These are phyloP conservation scores for Pseudogymnoascus sp. DNA, from an alignment of 2,329 filamentous ascomycete genomes.

Conservation along the genomic window DNA sequence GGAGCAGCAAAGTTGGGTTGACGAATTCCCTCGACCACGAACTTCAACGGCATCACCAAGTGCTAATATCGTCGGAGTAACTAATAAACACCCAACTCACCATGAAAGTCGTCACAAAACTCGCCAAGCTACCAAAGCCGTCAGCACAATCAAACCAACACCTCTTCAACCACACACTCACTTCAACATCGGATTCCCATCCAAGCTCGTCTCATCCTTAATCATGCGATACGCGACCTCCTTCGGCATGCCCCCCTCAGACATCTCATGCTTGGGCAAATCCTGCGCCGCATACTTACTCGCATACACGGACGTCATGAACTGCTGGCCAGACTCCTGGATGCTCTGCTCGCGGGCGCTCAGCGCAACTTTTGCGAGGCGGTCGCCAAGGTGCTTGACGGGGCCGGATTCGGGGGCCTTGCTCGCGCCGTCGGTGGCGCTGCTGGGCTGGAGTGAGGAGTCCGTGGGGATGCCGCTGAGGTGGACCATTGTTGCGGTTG, in stretches of 20 bases:
- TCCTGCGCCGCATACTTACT: slow-evolving; percentile 74
- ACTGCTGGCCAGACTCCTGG: background rate
- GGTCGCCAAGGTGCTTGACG: slow-evolving; percentile 27
- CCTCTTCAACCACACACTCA: slow-evolving; percentile 32
- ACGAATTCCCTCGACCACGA: background rate
- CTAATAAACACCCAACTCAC: slow-evolving; percentile 35
- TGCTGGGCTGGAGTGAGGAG: slow-evolving; percentile 18
- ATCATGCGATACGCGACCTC: slow-evolving; percentile 96
- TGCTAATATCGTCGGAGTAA: background rate
- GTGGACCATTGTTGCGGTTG: slow-evolving; percentile 37
- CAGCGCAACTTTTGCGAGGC: slow-evolving; percentile 39
- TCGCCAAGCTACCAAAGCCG: slow-evolving; percentile 57
- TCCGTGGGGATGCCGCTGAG: slow-evolving; percentile 33
- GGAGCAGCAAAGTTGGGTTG: background rate
- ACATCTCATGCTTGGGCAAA: slow-evolving; percentile 77
- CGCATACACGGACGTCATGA: slow-evolving; percentile 60
- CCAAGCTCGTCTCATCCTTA: slow-evolving; percentile 85
- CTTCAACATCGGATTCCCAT: slow-evolving; percentile 85
- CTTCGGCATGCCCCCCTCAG: slow-evolving; percentile 80
- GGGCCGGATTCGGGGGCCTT: slow-evolving; percentile 11
- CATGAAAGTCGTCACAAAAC: slow-evolving; percentile 96
- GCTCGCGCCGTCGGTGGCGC: slow-evolving; percentile 29
- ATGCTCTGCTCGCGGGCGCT: slow-evolving; percentile 10
- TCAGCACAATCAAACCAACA: slow-evolving; percentile 6
- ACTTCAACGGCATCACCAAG: background rate